Evolutionary conservation across 1,139 yeast species (phyloP), one percentile per base, ranked within the genome.

Genomic region (Nadsonia commutata): DNA sequence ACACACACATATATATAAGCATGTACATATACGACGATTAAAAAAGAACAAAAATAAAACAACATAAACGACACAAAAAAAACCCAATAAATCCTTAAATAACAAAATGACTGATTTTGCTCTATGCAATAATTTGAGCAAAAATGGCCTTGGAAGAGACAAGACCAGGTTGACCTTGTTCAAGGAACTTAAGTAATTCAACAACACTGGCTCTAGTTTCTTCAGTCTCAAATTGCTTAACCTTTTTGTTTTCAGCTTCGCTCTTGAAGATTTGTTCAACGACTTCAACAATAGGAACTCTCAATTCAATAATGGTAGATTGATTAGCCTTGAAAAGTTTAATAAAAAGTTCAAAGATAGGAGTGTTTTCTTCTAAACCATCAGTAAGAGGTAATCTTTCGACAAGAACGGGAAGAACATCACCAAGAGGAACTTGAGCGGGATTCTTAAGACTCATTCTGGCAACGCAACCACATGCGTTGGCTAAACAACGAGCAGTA

Each of bases 381-480:
- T 88, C 78, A 58, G 78, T 75, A 59, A 90, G 73, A 43, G 99
- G 99, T 59, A 93, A 71, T 57, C 82, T 90, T 43, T 70, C 67
- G 50, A 88, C 68, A 55, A 93, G 69, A 37, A 80, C 82, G 39
- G 86, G 85, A 44, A 90, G 62, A 31, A 90, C 82, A 52, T 79
- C 94, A 49, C 73, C 76, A 55, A 86, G 66, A 48, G 97, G 97
- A 51, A 90, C 78, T 40, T 80, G 73, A 44, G 67, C 67, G 56
- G 76, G 77, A 60, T 82, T 74, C 60, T 80, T 80, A 61, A 83
- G 68, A 18, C 84, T 74, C 84, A 90, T 73, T 66, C 98, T 79
- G 31, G 95, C 86, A 48, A 88, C 94, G 72, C 98, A 90, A 40
- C 99, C 99, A 63, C 94, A 82, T 6, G 95, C 95, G 62, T 90